Evolutionary conservation across 495 filamentous ascomycete species (phyloP).

Genomic region (Penicillium salamii): DNA sequence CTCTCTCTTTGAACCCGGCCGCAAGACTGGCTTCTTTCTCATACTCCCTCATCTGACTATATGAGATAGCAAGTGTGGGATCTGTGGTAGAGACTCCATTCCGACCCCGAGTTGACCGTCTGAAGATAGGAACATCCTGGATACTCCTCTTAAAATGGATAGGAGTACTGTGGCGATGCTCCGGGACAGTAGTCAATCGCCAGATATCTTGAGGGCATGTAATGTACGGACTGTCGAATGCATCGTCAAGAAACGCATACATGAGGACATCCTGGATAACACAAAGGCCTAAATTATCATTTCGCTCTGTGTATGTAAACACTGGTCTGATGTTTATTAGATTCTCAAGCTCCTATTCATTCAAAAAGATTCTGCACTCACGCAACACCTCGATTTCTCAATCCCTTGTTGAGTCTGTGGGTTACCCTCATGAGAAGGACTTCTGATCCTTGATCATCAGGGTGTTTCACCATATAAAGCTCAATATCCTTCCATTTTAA

Average conservation of each 20-base stretch:
- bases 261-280: slow-evolving; percentile 19
- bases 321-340: slow-evolving; percentile 13
- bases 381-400: slow-evolving; percentile 17
- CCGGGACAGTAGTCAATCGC: slow-evolving; percentile 16
- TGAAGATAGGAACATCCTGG: slow-evolving; percentile 9
- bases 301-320: slow-evolving; percentile 23
- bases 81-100: slow-evolving; percentile 7
- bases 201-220: slow-evolving; percentile 18
- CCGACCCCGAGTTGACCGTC: not conserved
- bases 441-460: slow-evolving; percentile 15
- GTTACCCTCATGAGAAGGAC: slow-evolving; percentile 23
- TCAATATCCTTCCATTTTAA: slow-evolving; percentile 27
- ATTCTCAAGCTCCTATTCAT: not conserved
- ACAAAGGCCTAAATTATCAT: slow-evolving; percentile 24
- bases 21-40: slow-evolving; percentile 8
- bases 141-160: slow-evolving; percentile 23
- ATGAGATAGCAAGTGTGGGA: slow-evolving; percentile 6
- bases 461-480: slow-evolving; percentile 23
- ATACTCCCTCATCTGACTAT: slow-evolving; percentile 6
- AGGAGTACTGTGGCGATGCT: slow-evolving; percentile 18
- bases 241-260: slow-evolving; percentile 16
- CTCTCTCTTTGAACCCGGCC: slow-evolving; percentile 12
- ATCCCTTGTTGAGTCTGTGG: slow-evolving; percentile 25
- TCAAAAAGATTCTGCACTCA: slow-evolving; percentile 8
- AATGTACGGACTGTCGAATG: slow-evolving; percentile 19